These are phyloP conservation scores for Plasmodium cynomolgi DNA, from an alignment of 169 alveolate genomes.

Conservation along the genomic window DNA sequence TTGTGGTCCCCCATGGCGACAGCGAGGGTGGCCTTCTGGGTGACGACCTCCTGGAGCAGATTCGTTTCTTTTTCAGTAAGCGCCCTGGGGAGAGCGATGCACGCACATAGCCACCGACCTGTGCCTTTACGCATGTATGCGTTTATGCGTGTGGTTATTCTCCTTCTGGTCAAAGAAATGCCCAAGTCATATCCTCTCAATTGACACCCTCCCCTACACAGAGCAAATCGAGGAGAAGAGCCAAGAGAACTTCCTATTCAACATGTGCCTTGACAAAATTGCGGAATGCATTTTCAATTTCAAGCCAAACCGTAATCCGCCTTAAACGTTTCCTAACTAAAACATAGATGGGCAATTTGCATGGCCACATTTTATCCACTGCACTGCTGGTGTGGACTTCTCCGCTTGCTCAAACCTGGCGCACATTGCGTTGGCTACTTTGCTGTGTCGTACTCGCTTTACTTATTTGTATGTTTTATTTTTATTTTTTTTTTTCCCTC, in stretches of 20 bases:
- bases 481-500: not conserved
- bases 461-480: constrained; percentile 8
- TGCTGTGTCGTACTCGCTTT: not conserved
- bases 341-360: constrained; percentile 10
- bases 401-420: not conserved
- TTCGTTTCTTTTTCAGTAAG: constrained; percentile 42
- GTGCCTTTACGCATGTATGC: not conserved
- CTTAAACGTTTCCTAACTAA: not conserved
- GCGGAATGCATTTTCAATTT: constrained; percentile 28
- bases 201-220: not conserved
- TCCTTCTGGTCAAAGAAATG: not conserved
- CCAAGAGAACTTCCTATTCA: constrained; percentile 11
- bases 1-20: constrained; percentile 1
- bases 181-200: not conserved
- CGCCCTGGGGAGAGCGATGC: not conserved
- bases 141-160: not conserved
- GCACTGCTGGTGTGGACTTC: not conserved
- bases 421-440: not conserved
- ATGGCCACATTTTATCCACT: not conserved
- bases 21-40: constrained; percentile 24
- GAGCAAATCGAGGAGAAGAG: constrained; percentile 53
- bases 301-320: constrained; percentile 39
- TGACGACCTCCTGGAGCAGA: constrained; percentile 27
- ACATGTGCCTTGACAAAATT: constrained; percentile 26
- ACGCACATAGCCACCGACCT: not conserved